Evolutionary conservation across 306 rosid species (phyloP).

Genomic region (Malus asiatica): DNA sequence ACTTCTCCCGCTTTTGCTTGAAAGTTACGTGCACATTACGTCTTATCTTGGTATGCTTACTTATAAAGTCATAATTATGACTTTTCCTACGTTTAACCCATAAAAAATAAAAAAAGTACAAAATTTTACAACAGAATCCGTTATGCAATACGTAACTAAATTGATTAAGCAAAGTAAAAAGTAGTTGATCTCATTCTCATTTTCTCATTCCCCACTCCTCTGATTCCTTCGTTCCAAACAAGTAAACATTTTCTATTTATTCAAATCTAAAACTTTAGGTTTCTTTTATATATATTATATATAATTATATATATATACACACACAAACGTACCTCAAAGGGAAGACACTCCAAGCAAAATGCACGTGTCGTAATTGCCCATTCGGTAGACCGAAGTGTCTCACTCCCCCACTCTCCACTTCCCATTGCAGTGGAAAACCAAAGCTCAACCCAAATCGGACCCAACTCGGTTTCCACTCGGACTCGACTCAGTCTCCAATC

Average conservation of each 20-base stretch:
- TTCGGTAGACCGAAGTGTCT: neutral
- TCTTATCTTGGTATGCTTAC: neutral
- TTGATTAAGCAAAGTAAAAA: too few relatives aligned
- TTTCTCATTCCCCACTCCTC: fast-evolving
- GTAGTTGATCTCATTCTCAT: too few relatives aligned
- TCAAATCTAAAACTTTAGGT: neutral
- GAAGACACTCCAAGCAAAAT: neutral
- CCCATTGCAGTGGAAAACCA: constrained; percentile 18
- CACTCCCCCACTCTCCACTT: neutral
- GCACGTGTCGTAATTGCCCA: constrained; percentile 23
- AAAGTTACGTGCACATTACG: neutral
- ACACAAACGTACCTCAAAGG: neutral
- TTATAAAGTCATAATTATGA: too few relatives aligned
- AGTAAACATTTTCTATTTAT: neutral
- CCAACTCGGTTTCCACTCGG: neutral
- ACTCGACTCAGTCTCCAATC: neutral
- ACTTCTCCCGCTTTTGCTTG: neutral
- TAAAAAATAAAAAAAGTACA: too few relatives aligned
- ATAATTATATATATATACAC: too few relatives aligned
- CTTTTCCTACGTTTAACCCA: too few relatives aligned
- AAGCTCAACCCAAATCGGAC: neutral
- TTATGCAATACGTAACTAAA: too few relatives aligned
- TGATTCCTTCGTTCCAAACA: neutral
- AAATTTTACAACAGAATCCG: fast-evolving
- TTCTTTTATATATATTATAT: too few relatives aligned